These are phyloP conservation scores for Fistulinella cinereoalba DNA, from an alignment of 1,284 basidiomycete genomes.

Conservation along the genomic window DNA sequence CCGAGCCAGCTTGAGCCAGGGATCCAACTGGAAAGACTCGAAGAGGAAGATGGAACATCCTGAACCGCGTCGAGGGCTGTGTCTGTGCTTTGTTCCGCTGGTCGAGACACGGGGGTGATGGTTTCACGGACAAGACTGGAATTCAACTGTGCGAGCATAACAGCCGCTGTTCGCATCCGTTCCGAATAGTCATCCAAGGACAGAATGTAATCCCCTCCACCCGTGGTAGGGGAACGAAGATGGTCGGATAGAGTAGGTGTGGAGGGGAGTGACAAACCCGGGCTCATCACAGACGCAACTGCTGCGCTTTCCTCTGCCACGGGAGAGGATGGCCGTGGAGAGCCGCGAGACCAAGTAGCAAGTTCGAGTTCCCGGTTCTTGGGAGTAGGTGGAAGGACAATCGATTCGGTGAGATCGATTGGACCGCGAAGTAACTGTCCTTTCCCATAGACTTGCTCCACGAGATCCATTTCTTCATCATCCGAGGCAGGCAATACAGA, in stretches of 20 bases:
- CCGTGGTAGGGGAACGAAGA: constrained; percentile 2
- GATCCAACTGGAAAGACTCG: constrained; percentile 54
- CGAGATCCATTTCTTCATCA: constrained; percentile 89
- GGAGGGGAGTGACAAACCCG: constrained; percentile 9
- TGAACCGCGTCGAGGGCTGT: constrained; percentile 4
- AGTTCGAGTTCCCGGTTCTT: constrained; percentile 89
- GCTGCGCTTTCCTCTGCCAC: constrained; percentile 30
- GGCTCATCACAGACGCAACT: constrained; percentile 9
- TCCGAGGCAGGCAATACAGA: constrained; percentile 33
- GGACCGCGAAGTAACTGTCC: constrained; percentile 68
- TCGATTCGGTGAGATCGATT: constrained; percentile 76
- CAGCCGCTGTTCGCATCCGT: constrained; percentile 95
- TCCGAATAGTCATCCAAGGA: constrained; percentile 96
- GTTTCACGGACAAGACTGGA: constrained; percentile 69
- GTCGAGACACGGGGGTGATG: constrained; percentile 34
- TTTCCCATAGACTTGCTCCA: constrained; percentile 88
- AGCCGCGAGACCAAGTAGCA: constrained; percentile 73
- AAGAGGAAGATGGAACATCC: constrained; percentile 27
- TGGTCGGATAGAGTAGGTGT: constrained; percentile 9
- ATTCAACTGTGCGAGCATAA: constrained; percentile 98
- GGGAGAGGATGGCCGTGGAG: constrained; percentile 52
- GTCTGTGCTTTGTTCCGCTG: constrained; percentile 31
- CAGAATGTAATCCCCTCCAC: constrained; percentile 28
- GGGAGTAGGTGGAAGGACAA: constrained; percentile 74
- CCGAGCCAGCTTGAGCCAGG: constrained; percentile 63